These are phyloP conservation scores for Gynochthodes officinalis DNA, from an alignment of 257 asterid genomes.

Conservation along the genomic window DNA sequence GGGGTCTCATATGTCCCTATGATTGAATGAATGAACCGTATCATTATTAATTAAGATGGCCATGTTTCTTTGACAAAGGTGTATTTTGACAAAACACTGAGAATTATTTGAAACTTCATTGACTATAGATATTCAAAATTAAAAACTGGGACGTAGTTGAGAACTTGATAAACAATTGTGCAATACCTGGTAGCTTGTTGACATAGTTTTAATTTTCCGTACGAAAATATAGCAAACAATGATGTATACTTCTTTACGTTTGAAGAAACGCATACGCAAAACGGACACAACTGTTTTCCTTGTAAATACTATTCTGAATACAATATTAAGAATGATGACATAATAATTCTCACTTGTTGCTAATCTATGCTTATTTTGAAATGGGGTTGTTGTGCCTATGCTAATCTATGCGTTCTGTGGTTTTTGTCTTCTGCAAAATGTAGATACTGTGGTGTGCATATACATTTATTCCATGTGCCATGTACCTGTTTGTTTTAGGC, in stretches of 20 bases:
- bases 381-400: background rate
- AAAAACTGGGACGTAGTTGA: background rate
- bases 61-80: too few relatives aligned
- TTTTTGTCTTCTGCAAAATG: background rate
- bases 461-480: background rate
- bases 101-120: background rate
- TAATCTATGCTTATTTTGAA: background rate
- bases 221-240: background rate
- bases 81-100: background rate
- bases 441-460: background rate
- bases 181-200: background rate
- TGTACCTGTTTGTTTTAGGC: background rate
- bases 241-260: background rate
- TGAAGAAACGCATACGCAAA: background rate
- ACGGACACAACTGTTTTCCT: background rate
- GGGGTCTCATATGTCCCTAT: too few relatives aligned
- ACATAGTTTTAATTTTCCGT: background rate
- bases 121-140: background rate
- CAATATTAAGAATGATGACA: background rate
- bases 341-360: background rate
- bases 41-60: too few relatives aligned
- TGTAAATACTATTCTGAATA: background rate
- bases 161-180: background rate
- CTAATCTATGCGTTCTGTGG: background rate
- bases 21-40: too few relatives aligned